These are phyloP conservation scores for Penicillium frequentans DNA, from an alignment of 2,329 filamentous ascomycete genomes.

Conservation along the genomic window DNA sequence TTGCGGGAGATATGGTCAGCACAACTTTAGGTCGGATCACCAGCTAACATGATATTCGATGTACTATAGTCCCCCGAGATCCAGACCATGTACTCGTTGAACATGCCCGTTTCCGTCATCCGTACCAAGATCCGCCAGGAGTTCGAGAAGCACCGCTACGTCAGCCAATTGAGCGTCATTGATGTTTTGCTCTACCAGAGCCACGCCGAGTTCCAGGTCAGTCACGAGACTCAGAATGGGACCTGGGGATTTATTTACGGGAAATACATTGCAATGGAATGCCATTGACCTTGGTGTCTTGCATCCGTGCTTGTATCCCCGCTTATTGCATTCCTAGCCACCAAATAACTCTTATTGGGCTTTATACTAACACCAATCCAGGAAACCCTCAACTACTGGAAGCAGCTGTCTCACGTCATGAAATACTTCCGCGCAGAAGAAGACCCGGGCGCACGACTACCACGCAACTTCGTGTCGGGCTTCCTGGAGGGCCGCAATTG, in stretches of 20 bases:
- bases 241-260: neutral
- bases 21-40: neutral
- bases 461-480: slow-evolving; percentile 85
- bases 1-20: neutral
- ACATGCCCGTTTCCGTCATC: slow-evolving; percentile 80
- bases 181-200: slow-evolving; percentile 90
- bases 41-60: neutral
- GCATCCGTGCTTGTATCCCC: neutral
- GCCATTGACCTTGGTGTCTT: neutral
- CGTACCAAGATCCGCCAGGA: slow-evolving; percentile 94
- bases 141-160: slow-evolving; percentile 93
- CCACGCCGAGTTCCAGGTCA: slow-evolving; percentile 89
- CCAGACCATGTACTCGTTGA: slow-evolving; percentile 94
- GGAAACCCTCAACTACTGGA: slow-evolving; percentile 99
- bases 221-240: slow-evolving; percentile 10
- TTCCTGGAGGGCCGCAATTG: slow-evolving; percentile 81
- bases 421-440: slow-evolving; percentile 93
- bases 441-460: slow-evolving; percentile 72
- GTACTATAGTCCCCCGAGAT: slow-evolving; percentile 81
- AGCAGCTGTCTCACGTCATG: slow-evolving; percentile 92
- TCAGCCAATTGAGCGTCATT: slow-evolving; percentile 82
- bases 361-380: slow-evolving; percentile 38
- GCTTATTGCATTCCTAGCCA: neutral
- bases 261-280: neutral
- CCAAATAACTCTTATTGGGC: neutral